phyloP scores from a whole-genome alignment of 2,329 filamentous ascomycete species.

The Neofusicoccum laricinum region DNA sequence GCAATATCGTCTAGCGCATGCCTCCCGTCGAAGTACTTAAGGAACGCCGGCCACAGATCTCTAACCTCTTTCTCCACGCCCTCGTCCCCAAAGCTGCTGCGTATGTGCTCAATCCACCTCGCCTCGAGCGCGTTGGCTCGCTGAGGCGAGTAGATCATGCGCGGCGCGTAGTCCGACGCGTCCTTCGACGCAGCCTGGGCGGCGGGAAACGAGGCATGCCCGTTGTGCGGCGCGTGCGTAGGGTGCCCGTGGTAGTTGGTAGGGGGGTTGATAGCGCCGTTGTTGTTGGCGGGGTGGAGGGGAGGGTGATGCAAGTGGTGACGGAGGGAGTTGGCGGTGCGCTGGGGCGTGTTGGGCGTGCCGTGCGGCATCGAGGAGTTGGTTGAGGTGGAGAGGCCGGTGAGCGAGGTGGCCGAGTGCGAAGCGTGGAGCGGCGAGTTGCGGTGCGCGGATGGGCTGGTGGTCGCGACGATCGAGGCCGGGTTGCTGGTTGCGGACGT shows the following conservation, averaged over 20 bases:
- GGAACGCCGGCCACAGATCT: conserved; percentile 68
- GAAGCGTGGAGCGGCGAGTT: conserved; percentile 34
- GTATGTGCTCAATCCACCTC: conserved; percentile 57
- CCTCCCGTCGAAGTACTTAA: conserved; percentile 84
- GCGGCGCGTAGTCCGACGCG: conserved; percentile 27
- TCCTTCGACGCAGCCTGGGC: conserved; percentile 1
- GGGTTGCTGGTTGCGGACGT: neutral
- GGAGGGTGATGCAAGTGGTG: neutral
- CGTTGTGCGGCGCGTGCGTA: conserved; percentile 14
- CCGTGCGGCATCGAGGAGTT: conserved; percentile 5
- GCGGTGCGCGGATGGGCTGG: conserved; percentile 21
- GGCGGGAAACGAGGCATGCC: neutral
- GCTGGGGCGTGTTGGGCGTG: conserved; percentile 10
- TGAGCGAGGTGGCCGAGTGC: conserved; percentile 9
- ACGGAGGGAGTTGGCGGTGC: conserved; percentile 17
- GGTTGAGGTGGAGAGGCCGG: neutral
- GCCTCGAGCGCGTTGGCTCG: conserved; percentile 76
- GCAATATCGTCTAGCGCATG: conserved; percentile 83
- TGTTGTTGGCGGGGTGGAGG: neutral
- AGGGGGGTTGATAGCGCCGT: neutral
- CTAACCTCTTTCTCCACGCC: conserved; percentile 46
- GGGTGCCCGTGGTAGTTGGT: conserved; percentile 20
- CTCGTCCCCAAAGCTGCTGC: conserved; percentile 29
- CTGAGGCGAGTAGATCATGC: conserved; percentile 68
- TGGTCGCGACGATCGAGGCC: conserved; percentile 18